Evolutionary conservation across 2,329 filamentous ascomycete species (phyloP).

Genomic region (Sarocladium oryzae): DNA sequence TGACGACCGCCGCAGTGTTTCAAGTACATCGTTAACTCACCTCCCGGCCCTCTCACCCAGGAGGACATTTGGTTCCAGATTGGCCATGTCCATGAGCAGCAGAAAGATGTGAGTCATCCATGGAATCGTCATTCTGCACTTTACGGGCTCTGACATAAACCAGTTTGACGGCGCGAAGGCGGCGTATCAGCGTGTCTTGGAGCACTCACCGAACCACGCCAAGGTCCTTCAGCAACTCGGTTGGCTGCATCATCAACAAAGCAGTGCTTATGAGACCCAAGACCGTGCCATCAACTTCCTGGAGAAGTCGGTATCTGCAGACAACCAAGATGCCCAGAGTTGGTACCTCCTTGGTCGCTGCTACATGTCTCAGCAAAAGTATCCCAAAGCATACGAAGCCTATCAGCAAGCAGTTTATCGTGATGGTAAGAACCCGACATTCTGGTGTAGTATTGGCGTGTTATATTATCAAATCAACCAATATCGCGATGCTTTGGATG

Average conservation of each 20-base stretch:
- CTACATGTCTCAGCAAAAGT: conserved; percentile 99
- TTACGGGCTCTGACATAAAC: conserved; percentile 25
- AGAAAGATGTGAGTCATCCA: conserved; percentile 79
- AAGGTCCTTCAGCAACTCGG: conserved; percentile 97
- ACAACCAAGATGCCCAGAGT: conserved; percentile 92
- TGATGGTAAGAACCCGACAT: conserved; percentile 94
- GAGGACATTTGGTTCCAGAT: conserved; percentile 99
- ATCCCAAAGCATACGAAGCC: conserved; percentile 95
- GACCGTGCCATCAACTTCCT: conserved; percentile 95
- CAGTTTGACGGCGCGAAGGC: conserved; percentile 90
- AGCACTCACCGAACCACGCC: conserved; percentile 90
- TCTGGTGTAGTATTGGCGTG: conserved; percentile 99
- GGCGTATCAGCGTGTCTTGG: conserved; percentile 87
- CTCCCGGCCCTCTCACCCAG: conserved; percentile 85
- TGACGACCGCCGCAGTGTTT: conserved; percentile 64
- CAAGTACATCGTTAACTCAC: conserved; percentile 92
- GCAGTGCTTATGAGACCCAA: conserved; percentile 82
- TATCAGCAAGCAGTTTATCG: conserved; percentile 99
- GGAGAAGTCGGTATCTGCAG: conserved; percentile 90
- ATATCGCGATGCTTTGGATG: conserved; percentile 94
- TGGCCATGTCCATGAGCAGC: conserved; percentile 95
- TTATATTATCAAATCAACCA: conserved; percentile 99
- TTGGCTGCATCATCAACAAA: conserved; percentile 96
- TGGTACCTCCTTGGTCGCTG: conserved; percentile 97
- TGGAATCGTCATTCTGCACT: background rate